phyloP scores from a whole-genome alignment of 352 stramenopile genomes.

The Globisporangium nagaii region DNA sequence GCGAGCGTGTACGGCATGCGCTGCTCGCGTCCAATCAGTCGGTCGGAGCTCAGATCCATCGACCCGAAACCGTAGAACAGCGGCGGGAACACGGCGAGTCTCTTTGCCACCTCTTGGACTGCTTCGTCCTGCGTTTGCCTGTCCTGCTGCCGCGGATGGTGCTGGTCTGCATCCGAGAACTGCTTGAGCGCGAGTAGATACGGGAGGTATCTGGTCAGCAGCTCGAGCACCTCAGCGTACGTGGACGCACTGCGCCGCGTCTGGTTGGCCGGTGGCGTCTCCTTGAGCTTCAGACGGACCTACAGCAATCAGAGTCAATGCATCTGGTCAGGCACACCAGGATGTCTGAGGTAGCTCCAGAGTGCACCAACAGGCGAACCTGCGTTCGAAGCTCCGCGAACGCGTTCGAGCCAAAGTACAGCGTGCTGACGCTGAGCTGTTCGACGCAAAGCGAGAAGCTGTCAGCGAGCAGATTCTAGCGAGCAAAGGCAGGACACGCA shows the following conservation, averaged over 20 bases:
- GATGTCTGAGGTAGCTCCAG: too few species aligned
- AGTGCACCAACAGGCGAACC: conserved; percentile 7
- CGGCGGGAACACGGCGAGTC: conserved; percentile 19
- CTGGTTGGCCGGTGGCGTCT: conserved; percentile 30
- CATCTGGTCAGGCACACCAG: too few species aligned
- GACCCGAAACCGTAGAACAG: conserved; percentile 44
- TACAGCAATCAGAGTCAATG: conserved; percentile 2
- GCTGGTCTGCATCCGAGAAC: conserved; percentile 8
- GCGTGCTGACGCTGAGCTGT: conserved; percentile 24
- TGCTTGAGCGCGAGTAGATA: conserved; percentile 35
- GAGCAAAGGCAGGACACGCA: neutral
- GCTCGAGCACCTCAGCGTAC: conserved; percentile 24
- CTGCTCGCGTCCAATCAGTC: conserved; percentile 23
- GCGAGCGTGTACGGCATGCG: conserved; percentile 15
- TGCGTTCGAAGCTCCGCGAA: conserved; percentile 35
- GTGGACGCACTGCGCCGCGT: conserved; percentile 5
- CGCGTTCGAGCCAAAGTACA: conserved; percentile 29
- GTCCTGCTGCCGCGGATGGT: neutral
- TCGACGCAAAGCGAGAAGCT: neutral
- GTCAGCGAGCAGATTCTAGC: neutral
- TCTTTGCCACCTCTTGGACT: neutral
- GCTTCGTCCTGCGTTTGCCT: neutral
- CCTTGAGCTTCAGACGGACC: conserved; percentile 49
- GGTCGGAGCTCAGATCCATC: conserved; percentile 25
- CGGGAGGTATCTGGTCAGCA: conserved; percentile 35